Percentiles rank a stretch among this genome's conserved stretches.
Evolutionary conservation across 2,329 filamentous ascomycete species (phyloP).

Genomic region (Fonsecaea pugnacius): DNA sequence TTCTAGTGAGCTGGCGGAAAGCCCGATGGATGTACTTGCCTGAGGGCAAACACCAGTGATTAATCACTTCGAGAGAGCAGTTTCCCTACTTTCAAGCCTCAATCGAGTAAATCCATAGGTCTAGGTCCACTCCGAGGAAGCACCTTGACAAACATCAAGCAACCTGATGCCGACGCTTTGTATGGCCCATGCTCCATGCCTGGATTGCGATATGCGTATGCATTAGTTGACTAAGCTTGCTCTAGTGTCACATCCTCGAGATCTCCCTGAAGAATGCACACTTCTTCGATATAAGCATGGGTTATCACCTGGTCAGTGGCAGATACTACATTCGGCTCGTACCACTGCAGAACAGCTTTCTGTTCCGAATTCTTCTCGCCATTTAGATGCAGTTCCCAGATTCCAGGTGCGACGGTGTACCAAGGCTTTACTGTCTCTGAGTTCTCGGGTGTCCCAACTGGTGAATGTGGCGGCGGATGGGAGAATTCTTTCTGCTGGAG

Average conservation of each 20-base stretch:
- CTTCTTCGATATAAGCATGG: slow-evolving; percentile 48
- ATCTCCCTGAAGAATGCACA: slow-evolving; percentile 46
- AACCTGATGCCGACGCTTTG: slow-evolving; percentile 41
- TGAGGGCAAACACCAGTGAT: too few species aligned
- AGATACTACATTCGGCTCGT: slow-evolving; percentile 41
- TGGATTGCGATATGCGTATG: slow-evolving; percentile 49
- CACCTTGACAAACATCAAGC: slow-evolving; percentile 42
- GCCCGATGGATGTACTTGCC: too few species aligned
- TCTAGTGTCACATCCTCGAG: slow-evolving; percentile 43
- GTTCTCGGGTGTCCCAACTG: slow-evolving; percentile 30
- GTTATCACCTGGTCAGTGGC: slow-evolving; percentile 41
- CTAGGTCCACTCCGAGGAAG: background rate
- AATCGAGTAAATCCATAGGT: background rate
- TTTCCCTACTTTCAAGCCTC: too few species aligned
- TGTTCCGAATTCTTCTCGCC: slow-evolving; percentile 40
- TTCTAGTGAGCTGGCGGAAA: too few species aligned
- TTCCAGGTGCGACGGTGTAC: slow-evolving; percentile 40
- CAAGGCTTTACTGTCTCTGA: slow-evolving; percentile 5
- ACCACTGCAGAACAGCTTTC: slow-evolving; percentile 44
- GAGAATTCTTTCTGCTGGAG: slow-evolving; percentile 37
- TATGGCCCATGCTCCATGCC: slow-evolving; percentile 50
- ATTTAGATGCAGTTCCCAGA: slow-evolving; percentile 47
- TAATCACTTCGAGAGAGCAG: background rate
- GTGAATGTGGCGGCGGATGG: slow-evolving; percentile 33
- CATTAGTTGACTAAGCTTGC: slow-evolving; percentile 43